Conservation (phyloP, 2,329 filamentous ascomycete genomes). For the Blastomyces parvus region DNA sequence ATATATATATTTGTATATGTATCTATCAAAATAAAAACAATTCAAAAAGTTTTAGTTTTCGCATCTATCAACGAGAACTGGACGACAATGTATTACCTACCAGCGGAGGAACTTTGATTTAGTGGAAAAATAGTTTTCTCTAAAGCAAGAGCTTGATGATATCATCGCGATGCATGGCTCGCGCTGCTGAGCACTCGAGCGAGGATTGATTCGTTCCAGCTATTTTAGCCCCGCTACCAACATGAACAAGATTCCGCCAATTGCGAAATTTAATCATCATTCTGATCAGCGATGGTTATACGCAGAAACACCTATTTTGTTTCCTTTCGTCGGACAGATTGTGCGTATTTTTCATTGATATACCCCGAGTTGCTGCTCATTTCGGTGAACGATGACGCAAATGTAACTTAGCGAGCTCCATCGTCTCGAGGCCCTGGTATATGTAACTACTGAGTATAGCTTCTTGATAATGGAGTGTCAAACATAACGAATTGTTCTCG, state of each 20-base stretch:
- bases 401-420: too few species aligned
- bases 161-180: too few species aligned
- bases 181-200: too few species aligned
- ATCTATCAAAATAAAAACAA: too few species aligned
- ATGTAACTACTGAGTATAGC: neutral
- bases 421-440: neutral
- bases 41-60: too few species aligned
- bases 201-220: neutral
- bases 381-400: neutral
- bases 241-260: neutral
- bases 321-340: neutral
- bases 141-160: too few species aligned
- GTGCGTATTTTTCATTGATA: neutral
- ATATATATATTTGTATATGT: too few species aligned
- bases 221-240: neutral
- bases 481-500: too few species aligned
- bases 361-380: neutral
- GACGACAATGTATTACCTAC: too few species aligned
- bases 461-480: neutral
- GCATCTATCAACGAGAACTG: too few species aligned
- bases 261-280: neutral
- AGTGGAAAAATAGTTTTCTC: too few species aligned
- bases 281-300: neutral
- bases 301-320: neutral
- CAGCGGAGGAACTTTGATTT: too few species aligned